These are phyloP conservation scores for Malus sieversii DNA, from an alignment of 306 rosid genomes.

Conservation along the genomic window DNA sequence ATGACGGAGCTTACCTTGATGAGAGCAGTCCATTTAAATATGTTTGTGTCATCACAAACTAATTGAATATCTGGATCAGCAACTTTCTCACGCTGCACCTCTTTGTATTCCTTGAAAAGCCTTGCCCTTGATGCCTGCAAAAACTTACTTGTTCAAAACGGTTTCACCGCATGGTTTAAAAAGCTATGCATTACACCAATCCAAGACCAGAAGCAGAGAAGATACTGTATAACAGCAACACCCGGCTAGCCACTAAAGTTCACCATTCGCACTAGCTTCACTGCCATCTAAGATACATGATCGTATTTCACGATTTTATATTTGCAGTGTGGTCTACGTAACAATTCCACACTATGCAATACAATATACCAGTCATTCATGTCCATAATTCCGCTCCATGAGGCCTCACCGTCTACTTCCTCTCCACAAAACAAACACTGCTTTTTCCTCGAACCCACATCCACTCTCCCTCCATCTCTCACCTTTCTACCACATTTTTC, in stretches of 20 bases:
- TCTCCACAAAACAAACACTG: not conserved
- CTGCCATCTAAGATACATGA: not conserved
- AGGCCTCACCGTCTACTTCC: not conserved
- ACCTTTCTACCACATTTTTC: not conserved
- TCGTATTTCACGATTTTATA: not conserved
- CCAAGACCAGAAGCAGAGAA: not conserved
- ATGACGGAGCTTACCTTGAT: constrained; percentile 45
- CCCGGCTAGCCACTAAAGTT: not conserved
- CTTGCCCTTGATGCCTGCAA: constrained; percentile 86
- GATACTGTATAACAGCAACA: not conserved
- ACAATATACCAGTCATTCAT: no score
- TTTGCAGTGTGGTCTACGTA: no score
- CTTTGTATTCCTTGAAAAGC: constrained; percentile 91
- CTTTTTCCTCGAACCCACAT: not conserved
- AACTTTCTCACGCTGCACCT: constrained; percentile 84
- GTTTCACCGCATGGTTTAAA: not conserved
- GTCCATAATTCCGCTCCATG: no score
- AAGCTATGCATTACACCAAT: not conserved
- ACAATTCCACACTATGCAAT: no score
- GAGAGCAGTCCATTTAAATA: constrained; percentile 94
- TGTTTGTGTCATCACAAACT: constrained; percentile 83
- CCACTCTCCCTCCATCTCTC: not conserved
- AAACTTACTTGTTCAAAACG: not conserved
- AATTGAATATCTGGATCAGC: constrained; percentile 90
- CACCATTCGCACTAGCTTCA: not conserved